A percentile compares a stretch with the other conserved stretches of the same genome.
Conservation (phyloP, 352 stramenopile species). For the Pythium brassicae region DNA sequence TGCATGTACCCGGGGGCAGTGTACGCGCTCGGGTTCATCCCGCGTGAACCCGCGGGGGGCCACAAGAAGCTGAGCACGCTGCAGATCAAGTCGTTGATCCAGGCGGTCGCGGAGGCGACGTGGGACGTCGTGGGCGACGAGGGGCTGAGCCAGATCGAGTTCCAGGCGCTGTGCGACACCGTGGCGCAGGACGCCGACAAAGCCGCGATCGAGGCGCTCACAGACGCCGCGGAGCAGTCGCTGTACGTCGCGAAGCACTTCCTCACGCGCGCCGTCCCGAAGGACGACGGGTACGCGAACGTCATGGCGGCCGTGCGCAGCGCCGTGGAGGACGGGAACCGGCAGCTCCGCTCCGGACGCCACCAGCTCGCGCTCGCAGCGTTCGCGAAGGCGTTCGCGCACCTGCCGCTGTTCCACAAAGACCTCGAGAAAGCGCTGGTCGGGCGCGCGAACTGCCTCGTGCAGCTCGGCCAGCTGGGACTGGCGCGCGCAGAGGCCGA, state of each 20-base stretch:
- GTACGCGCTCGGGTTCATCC: conserved; percentile 67
- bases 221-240: conserved; percentile 29
- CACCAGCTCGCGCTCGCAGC: conserved; percentile 49
- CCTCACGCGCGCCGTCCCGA: conserved; percentile 48
- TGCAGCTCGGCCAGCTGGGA: conserved; percentile 41
- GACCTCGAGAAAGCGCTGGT: conserved; percentile 53
- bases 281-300: conserved; percentile 43
- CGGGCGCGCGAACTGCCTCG: conserved; percentile 53
- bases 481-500: conserved; percentile 37
- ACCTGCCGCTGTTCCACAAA: conserved; percentile 65
- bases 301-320: conserved; percentile 44
- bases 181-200: conserved; percentile 27
- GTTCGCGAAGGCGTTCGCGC: conserved; percentile 56
- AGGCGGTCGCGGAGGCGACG: conserved; percentile 62
- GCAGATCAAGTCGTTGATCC: conserved; percentile 84
- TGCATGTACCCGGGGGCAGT: conserved; percentile 68
- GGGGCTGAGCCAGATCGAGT: conserved; percentile 57
- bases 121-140: conserved; percentile 58
- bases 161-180: conserved; percentile 73
- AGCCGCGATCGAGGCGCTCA: conserved; percentile 23
- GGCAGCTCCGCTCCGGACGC: conserved; percentile 38
- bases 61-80: conserved; percentile 75
- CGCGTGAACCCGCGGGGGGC: conserved; percentile 25
- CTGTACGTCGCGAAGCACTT: conserved; percentile 73
- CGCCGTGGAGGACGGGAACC: conserved; percentile 56